Percentiles rank a stretch among this genome's conserved stretches.
Conservation (phyloP, 2,329 filamentous ascomycete species). For the Penicillium sp. region DNA sequence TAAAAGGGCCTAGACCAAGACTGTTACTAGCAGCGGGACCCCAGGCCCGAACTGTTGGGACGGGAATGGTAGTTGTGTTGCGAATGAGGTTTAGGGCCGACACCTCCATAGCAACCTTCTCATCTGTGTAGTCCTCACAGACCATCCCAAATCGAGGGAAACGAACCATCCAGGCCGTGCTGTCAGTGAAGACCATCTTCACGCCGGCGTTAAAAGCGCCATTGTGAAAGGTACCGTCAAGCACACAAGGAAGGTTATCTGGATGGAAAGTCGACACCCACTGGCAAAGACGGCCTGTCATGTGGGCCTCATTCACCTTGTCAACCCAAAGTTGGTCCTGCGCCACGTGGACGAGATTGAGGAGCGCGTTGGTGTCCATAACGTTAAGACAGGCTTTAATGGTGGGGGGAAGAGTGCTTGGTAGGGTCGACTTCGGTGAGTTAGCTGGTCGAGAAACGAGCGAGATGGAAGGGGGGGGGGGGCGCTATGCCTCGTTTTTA, state of each 20-base stretch:
- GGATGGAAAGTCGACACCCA: constrained; percentile 33
- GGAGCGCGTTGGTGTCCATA: constrained; percentile 20
- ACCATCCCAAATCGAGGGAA: constrained; percentile 26
- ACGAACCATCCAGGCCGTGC: constrained; percentile 24
- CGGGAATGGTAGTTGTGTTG: constrained; percentile 21
- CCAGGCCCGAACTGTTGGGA: constrained; percentile 23
- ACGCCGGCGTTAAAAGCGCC: constrained; percentile 28
- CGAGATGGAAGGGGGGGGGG: too few relatives aligned
- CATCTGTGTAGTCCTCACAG: constrained; percentile 22
- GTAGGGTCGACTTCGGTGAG: too few relatives aligned
- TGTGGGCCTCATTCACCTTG: constrained; percentile 17
- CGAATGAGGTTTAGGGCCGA: constrained; percentile 21
- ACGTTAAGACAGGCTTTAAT: not conserved
- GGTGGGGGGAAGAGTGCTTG: too few relatives aligned
- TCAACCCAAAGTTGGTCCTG: constrained; percentile 20
- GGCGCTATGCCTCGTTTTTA: too few relatives aligned
- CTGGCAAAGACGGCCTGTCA: constrained; percentile 15
- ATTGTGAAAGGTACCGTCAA: constrained; percentile 27
- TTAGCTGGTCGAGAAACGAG: too few relatives aligned
- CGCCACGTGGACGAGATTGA: constrained; percentile 16
- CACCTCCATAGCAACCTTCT: constrained; percentile 29
- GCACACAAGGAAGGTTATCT: constrained; percentile 25
- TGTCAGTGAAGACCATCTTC: constrained; percentile 28
- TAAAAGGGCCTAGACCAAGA: constrained; percentile 21
- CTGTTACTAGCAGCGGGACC: constrained; percentile 21